phyloP scores from a whole-genome alignment of 768 basidiomycete species.

The Amanita jacksonii region DNA sequence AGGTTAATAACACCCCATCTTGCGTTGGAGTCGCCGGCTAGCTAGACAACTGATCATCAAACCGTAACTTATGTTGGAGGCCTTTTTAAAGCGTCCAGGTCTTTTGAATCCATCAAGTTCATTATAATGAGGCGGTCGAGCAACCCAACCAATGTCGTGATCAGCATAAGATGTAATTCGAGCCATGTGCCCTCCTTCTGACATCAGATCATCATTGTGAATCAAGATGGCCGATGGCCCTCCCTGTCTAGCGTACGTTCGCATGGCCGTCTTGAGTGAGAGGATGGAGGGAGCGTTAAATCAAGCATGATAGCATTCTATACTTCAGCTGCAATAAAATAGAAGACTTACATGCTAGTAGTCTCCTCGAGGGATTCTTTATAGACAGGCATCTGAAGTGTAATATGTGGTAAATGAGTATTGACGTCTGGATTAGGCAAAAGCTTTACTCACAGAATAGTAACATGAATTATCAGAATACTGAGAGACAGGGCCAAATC shows the following conservation, averaged over 20 bases:
- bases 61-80: constrained; percentile 84
- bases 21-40: background rate
- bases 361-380: constrained; percentile 78
- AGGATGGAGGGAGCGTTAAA: constrained; percentile 66
- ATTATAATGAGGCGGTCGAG: constrained; percentile 62
- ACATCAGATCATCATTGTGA: constrained; percentile 78
- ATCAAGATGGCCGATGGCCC: constrained; percentile 73
- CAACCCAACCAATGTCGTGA: constrained; percentile 76
- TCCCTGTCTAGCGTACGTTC: constrained; percentile 81
- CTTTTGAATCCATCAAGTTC: constrained; percentile 62
- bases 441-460: constrained; percentile 64
- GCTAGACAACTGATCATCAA: constrained; percentile 24
- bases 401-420: constrained; percentile 58
- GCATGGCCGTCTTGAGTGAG: constrained; percentile 79
- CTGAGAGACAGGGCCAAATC: constrained; percentile 77
- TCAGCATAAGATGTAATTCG: constrained; percentile 69
- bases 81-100: constrained; percentile 87
- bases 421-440: constrained; percentile 55
- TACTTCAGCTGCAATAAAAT: background rate
- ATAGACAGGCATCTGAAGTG: constrained; percentile 81
- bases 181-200: constrained; percentile 48
- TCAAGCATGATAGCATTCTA: too few species aligned
- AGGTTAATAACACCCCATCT: too few species aligned
- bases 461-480: constrained; percentile 79
- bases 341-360: constrained; percentile 54